Evolutionary conservation across 148 eudicot species (phyloP).

Genomic region (Salicornia ramosissima): DNA sequence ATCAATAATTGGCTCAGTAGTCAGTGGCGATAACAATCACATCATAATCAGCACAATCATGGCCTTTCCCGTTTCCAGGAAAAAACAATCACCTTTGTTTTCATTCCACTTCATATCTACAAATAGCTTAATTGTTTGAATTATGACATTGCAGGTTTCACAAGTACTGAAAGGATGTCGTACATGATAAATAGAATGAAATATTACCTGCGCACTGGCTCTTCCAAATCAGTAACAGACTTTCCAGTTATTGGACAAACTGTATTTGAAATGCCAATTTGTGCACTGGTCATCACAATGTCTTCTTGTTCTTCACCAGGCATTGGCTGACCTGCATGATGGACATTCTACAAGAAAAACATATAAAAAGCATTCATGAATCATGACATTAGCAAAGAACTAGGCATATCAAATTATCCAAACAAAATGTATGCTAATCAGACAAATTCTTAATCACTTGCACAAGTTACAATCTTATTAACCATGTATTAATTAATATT

Average conservation of each 20-base stretch:
- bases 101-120: not conserved
- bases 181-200: not conserved
- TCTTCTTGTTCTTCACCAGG: constrained; percentile 97
- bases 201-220: constrained; percentile 77
- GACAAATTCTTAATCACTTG: not conserved
- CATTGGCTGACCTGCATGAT: constrained; percentile 88
- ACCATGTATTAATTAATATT: not conserved
- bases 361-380: not conserved
- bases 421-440: not conserved
- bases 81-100: not conserved
- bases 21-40: not conserved
- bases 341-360: constrained; percentile 58
- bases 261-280: constrained; percentile 47
- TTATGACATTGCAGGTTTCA: not conserved
- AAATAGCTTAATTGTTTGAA: not conserved
- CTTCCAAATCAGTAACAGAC: constrained; percentile 54
- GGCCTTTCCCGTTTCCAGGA: not conserved
- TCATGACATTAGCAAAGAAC: not conserved
- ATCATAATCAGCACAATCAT: not conserved
- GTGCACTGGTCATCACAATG: constrained; percentile 79
- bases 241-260: constrained; percentile 84
- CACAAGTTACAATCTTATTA: no score
- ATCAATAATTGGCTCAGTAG: not conserved
- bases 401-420: not conserved
- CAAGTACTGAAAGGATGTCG: not conserved